Conservation (phyloP, 192 early-diverging fungal genomes). For the Dimargaris xerosporica region DNA sequence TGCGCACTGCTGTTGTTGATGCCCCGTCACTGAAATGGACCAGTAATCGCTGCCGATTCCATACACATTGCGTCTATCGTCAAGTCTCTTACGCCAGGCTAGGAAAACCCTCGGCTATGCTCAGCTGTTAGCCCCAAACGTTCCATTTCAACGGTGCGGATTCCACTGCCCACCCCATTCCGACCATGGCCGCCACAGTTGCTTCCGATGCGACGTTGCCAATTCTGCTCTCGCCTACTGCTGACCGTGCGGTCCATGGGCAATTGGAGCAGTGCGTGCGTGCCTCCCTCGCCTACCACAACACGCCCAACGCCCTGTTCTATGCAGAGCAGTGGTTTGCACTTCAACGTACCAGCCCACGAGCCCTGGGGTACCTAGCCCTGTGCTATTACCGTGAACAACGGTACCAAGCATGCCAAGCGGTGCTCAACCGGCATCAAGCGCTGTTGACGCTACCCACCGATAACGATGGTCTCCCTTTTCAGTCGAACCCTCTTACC, state of each 20-base stretch:
- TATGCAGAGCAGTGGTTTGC: constrained; percentile 12
- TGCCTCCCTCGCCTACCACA: background rate
- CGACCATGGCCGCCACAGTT: too few relatives aligned
- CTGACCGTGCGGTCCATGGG: background rate
- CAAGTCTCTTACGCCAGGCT: too few relatives aligned
- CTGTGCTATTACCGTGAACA: constrained; percentile 9
- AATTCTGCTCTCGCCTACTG: too few relatives aligned
- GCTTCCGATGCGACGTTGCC: too few relatives aligned
- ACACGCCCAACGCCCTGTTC: constrained; percentile 1
- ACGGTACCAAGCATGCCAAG: background rate
- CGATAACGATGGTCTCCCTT: background rate
- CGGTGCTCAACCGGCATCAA: background rate
- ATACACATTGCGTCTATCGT: too few relatives aligned
- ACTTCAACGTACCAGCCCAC: background rate
- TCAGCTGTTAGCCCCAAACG: too few relatives aligned
- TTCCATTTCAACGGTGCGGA: too few relatives aligned
- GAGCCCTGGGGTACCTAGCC: constrained; percentile 10
- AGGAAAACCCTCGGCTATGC: too few relatives aligned
- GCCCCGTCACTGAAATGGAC: too few relatives aligned
- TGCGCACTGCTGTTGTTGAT: too few relatives aligned
- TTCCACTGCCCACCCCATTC: too few relatives aligned
- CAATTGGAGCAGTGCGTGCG: background rate
- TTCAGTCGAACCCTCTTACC: background rate
- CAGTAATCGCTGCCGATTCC: too few relatives aligned
- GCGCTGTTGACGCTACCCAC: background rate